Evolutionary conservation across 2,329 filamentous ascomycete genomes (phyloP), one percentile per base, ranked within the genome.

Genomic region (Monosporascus cannonballus): DNA sequence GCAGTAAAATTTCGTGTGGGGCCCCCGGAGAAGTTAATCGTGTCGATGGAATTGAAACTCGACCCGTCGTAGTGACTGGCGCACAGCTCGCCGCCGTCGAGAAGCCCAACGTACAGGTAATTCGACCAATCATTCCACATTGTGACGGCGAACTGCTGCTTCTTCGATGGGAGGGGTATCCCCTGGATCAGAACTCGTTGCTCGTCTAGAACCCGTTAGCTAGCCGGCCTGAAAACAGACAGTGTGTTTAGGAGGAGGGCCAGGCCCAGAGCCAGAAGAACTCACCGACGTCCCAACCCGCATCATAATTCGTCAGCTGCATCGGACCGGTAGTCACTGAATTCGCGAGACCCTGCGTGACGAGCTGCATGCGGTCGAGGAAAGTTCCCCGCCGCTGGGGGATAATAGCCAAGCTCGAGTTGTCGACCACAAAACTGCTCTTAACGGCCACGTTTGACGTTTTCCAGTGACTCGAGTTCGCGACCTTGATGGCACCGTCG

Each of bases 371-470:
- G 25, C 55, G 52, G 42, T 57, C 52, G 36, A 60, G 57, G 30
- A 34, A 57, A 8, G 52, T 0, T 11, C 53, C 59, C 18, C 48
- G 36, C 22, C 62, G 39, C 44, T 57, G 50, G 2, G 62, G 59
- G 34, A 61, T 51, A 22, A 64, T 37, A n/a, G 60, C 61, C 9
- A 64, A 49, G 34, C 58, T 63, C 1, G 61, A 59, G 27, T 60
- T 60, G 41, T 54, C 50, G 6, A 56, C 58, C 22, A 62, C 58
- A 18, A 58, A 44, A 3, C 44, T 39, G 14, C 53, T 51, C 1
- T 59, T 49, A 30, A 64, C 48, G 5, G 58, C 60, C 15, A 60
- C 53, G 7, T 54, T 56, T 9, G 60, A 55, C 24, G 47, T 45
- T 4, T 34, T 53, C 55, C 55, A 61, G 15, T 52, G 57, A 41